phyloP scores from a whole-genome alignment of 306 rosid genomes.

The Citrullus colocynthis region DNA sequence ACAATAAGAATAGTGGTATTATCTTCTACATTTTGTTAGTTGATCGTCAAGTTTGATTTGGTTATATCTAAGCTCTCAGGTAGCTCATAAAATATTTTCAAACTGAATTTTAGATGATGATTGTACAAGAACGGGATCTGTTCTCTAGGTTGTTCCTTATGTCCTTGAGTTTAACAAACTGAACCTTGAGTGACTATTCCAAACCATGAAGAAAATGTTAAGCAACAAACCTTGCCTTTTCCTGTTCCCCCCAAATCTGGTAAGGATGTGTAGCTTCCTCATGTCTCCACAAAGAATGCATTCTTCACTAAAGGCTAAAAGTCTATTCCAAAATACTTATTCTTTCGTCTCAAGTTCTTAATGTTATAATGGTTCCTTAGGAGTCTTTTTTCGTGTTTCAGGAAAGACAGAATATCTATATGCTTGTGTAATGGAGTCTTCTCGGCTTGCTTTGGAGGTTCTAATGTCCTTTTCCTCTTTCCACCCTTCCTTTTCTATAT shows the following conservation, averaged over 20 bases:
- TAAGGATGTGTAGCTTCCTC: background rate
- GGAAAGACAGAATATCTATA: slow-evolving; percentile 90
- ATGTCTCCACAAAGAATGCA: background rate
- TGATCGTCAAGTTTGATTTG: background rate
- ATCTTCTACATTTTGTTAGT: background rate
- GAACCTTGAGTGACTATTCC: background rate
- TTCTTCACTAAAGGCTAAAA: background rate
- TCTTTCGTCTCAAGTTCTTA: background rate
- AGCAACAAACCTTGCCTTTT: background rate
- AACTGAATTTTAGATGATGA: background rate
- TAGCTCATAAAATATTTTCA: background rate
- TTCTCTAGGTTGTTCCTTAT: background rate
- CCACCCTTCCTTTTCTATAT: background rate
- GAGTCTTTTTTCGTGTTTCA: slow-evolving; percentile 30
- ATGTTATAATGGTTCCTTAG: slow-evolving; percentile 6
- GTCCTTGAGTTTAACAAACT: background rate
- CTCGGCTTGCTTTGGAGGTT: slow-evolving; percentile 76
- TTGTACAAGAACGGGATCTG: background rate
- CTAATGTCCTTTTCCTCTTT: slow-evolving; percentile 3
- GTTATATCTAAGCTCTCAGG: background rate
- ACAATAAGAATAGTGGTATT: background rate
- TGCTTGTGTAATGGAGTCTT: slow-evolving; percentile 55
- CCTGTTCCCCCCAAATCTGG: background rate
- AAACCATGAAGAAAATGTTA: background rate
- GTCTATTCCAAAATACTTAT: background rate